phyloP scores from a whole-genome alignment of 2,329 filamentous ascomycete genomes.

The Atkinsonella hypoxylon region DNA sequence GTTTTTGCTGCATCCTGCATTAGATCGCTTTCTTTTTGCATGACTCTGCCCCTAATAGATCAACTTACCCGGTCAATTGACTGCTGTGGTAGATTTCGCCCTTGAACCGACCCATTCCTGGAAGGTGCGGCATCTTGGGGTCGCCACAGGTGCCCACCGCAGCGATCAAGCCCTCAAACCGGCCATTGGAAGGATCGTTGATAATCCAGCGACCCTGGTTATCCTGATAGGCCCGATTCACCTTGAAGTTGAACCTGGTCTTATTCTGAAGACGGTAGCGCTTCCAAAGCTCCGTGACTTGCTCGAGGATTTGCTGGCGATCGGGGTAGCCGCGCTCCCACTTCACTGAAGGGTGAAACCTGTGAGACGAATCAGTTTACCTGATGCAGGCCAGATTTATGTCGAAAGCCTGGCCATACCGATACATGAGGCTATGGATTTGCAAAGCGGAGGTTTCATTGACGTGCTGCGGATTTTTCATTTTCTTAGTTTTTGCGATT shows the following conservation, averaged over 20 bases:
- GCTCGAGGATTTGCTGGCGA: conserved; percentile 60
- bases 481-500: no score
- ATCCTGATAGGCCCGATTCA: conserved; percentile 59
- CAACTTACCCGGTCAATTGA: conserved; percentile 47
- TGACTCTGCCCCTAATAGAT: no score
- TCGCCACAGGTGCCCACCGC: conserved; percentile 74
- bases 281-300: conserved; percentile 63
- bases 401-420: conserved; percentile 17
- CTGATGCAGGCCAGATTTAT: no score
- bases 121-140: conserved; percentile 58
- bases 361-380: background rate
- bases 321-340: conserved; percentile 70
- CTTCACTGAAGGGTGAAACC: conserved; percentile 65
- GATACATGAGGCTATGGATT: conserved; percentile 79
- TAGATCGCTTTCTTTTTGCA: background rate
- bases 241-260: conserved; percentile 59
- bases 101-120: conserved; percentile 59
- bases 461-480: conserved; percentile 40
- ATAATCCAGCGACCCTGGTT: conserved; percentile 62
- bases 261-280: conserved; percentile 57
- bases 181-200: conserved; percentile 57
- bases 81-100: conserved; percentile 67
- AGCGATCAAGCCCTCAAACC: conserved; percentile 68
- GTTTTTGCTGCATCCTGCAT: conserved; percentile 35
- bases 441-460: conserved; percentile 75